Evolutionary conservation across 2,329 filamentous ascomycete genomes (phyloP).

Genomic region (Teratosphaeria nubilosa): DNA sequence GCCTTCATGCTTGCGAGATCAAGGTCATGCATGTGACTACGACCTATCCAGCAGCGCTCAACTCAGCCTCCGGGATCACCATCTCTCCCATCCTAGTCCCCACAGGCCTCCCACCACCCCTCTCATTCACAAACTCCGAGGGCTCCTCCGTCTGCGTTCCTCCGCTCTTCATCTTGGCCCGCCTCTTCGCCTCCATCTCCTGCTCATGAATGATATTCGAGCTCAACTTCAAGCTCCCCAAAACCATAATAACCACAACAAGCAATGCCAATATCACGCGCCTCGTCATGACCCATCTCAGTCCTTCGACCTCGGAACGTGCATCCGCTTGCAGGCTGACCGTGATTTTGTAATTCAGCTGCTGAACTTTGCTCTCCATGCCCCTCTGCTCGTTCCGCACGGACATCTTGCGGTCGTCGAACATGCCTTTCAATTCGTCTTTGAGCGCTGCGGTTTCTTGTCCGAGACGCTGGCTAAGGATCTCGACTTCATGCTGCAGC

Average conservation of each 20-base stretch:
- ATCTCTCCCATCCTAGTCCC: not conserved
- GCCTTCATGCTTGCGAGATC: not conserved
- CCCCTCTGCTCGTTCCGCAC: conserved; percentile 79
- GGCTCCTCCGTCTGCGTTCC: conserved; percentile 17
- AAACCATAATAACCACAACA: conserved; percentile 35
- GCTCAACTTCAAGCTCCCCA: conserved; percentile 31
- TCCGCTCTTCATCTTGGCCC: conserved; percentile 17
- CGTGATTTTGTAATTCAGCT: conserved; percentile 93
- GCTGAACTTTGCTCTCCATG: conserved; percentile 76
- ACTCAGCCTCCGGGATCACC: not conserved
- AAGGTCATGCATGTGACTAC: not conserved
- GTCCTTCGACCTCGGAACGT: conserved; percentile 80
- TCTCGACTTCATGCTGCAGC: conserved; percentile 91
- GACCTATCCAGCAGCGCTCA: not conserved
- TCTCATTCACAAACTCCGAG: not conserved
- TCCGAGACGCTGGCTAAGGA: conserved; percentile 70
- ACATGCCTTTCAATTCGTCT: conserved; percentile 89
- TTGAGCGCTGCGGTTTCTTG: conserved; percentile 75
- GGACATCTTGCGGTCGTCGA: conserved; percentile 90
- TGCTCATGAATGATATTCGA: conserved; percentile 30
- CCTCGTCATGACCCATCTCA: conserved; percentile 73
- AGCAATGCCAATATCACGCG: conserved; percentile 53
- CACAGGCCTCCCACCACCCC: not conserved
- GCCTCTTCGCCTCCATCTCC: conserved; percentile 30
- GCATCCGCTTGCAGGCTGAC: conserved; percentile 81